Base-by-base conservation (phyloP, 192 early-diverging fungal genomes). In the Coemansia asiatica region DNA sequence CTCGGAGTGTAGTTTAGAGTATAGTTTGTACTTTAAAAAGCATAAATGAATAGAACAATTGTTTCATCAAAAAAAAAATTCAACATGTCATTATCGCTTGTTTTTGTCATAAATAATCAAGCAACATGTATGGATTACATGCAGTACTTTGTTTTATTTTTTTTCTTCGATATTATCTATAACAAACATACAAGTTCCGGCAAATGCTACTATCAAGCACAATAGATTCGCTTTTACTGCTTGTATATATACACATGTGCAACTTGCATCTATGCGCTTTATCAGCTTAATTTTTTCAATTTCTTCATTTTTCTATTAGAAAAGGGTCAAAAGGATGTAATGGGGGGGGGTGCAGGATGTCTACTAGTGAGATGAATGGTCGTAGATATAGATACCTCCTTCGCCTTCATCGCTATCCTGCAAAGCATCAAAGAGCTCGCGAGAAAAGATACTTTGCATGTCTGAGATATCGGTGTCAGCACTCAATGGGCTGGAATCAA, bases 341-440 rank as follows among this genome's bases (percentile, higher is more conserved):
- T 29, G 18, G 9, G 27, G 21, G 53, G 13, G 9, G 2, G 26
- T 29, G 27, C 12, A 55, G 10, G 12, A 55, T 55, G 27, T 26
- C 28, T 55, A 29, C 28, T 55, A 29, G 27, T 55, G 53, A 35
- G 59, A 6, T 1, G 31, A 23, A 23, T 47, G 59, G 22, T 60
- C 44, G 40, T 60, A 60, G 10, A 60, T 60, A 28, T 60, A 60
- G 40, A 60, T 60, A 22, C 59, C 27, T 12, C 59, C 59, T 25
- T 60, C 59, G 40, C 44, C 59, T 6, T 58, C 56, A 6, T 33
- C 29, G 21, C 40, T 44, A 12, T 44, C 40, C 15, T 44, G 40
- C 40, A 40, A 60, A 22, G 35, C 40, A 15, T 60, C 59, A 60
- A 60, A 31, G 19, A 60, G 10, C 25, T 60, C 59, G 22, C 35